Percentiles rank a stretch among this genome's conserved stretches.
Conservation (phyloP, 2,329 filamentous ascomycete species). For the Sclerotiophoma versabilis region DNA sequence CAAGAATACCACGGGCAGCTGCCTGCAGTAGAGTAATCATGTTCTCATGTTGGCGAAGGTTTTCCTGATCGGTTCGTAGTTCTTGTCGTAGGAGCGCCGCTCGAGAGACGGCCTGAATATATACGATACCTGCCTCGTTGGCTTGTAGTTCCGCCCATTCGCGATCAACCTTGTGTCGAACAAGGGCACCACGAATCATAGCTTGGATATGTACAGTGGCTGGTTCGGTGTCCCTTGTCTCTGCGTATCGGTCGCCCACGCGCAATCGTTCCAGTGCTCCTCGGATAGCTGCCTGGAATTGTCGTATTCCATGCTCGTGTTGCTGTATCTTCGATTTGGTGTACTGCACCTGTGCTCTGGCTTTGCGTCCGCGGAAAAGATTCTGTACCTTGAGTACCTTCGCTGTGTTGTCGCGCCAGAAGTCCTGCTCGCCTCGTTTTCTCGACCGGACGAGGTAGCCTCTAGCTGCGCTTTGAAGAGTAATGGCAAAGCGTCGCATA, state of each 20-base stretch:
- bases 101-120: constrained; percentile 52
- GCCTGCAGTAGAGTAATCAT: constrained; percentile 67
- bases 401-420: constrained; percentile 73
- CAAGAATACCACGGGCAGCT: constrained; percentile 62
- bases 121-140: constrained; percentile 58
- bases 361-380: constrained; percentile 72
- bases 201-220: constrained; percentile 61
- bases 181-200: constrained; percentile 70
- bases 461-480: constrained; percentile 79
- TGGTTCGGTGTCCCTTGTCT: constrained; percentile 68
- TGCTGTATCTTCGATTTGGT: constrained; percentile 57
- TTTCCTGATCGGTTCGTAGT: constrained; percentile 44
- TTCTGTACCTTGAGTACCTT: constrained; percentile 83
- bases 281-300: constrained; percentile 66
- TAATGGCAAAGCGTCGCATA: constrained; percentile 81
- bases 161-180: constrained; percentile 63
- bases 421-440: constrained; percentile 67
- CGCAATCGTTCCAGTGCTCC: constrained; percentile 54
- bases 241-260: constrained; percentile 62
- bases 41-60: constrained; percentile 48
- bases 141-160: constrained; percentile 44
- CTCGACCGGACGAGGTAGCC: constrained; percentile 76
- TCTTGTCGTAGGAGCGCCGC: constrained; percentile 52
- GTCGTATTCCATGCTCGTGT: constrained; percentile 55
- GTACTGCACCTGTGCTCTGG: constrained; percentile 53